phyloP scores from a whole-genome alignment of 345 rosid genomes.

The Corymbia maculata region DNA sequence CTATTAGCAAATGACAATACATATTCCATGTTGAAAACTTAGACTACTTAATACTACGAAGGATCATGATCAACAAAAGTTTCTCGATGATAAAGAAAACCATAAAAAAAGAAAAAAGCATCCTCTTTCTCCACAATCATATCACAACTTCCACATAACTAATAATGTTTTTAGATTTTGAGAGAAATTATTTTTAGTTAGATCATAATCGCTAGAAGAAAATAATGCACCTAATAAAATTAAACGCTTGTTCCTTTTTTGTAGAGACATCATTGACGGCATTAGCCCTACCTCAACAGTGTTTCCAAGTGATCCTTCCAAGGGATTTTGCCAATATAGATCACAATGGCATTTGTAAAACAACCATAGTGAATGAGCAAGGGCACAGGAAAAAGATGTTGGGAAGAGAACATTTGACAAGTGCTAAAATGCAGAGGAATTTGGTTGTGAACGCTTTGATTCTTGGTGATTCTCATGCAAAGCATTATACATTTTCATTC shows the following conservation, averaged over 20 bases:
- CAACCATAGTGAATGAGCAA: background rate
- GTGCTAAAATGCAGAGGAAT: background rate
- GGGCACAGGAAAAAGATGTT: background rate
- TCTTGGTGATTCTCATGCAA: too few species aligned
- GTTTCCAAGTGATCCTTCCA: background rate
- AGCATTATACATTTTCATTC: too few species aligned
- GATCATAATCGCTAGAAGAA: background rate
- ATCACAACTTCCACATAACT: background rate
- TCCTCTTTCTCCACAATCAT: background rate
- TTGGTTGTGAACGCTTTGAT: too few species aligned
- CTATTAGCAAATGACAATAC: too few species aligned
- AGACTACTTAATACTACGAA: too few species aligned
- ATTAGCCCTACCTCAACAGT: background rate
- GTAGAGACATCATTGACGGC: background rate
- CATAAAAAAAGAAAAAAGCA: too few species aligned
- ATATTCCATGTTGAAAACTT: too few species aligned
- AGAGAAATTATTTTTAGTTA: background rate
- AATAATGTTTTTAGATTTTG: background rate
- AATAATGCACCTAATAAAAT: background rate
- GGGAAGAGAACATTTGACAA: background rate
- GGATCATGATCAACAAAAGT: background rate
- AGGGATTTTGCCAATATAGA: background rate
- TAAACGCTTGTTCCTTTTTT: rapidly evolving
- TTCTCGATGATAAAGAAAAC: background rate
- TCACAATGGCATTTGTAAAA: background rate